Conservation (phyloP, 495 filamentous ascomycete genomes). For the Penicillium pancosmium region DNA sequence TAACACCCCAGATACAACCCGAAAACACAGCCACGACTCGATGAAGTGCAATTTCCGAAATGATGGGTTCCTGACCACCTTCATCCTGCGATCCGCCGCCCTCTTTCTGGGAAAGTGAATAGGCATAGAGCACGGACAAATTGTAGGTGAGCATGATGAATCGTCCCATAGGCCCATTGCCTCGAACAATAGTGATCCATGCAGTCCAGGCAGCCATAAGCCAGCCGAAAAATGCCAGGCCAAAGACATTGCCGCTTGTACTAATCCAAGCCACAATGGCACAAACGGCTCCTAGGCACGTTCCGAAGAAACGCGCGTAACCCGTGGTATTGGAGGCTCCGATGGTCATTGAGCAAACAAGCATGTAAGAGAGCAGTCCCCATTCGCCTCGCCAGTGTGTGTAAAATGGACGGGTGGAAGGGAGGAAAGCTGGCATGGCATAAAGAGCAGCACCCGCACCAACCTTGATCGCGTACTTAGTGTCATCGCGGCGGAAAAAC, state of each 20-base stretch:
- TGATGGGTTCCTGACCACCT: constrained; percentile 81
- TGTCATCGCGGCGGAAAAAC: constrained; percentile 66
- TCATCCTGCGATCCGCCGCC: constrained; percentile 73
- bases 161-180: constrained; percentile 86
- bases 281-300: constrained; percentile 75
- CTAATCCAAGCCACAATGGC: constrained; percentile 77
- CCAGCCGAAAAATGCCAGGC: constrained; percentile 78
- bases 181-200: constrained; percentile 82
- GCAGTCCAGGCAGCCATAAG: constrained; percentile 79
- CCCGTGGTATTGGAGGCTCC: constrained; percentile 93
- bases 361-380: constrained; percentile 96
- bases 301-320: constrained; percentile 83
- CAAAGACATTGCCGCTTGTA: constrained; percentile 69
- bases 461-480: constrained; percentile 87
- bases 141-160: constrained; percentile 97
- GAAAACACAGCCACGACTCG: constrained; percentile 84
- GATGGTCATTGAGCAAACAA: constrained; percentile 96
- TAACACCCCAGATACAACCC: constrained; percentile 89
- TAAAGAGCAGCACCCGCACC: constrained; percentile 85
- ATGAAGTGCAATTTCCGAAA: constrained; percentile 87
- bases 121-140: constrained; percentile 92
- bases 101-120: constrained; percentile 78
- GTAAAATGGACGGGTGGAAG: constrained; percentile 75
- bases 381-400: constrained; percentile 93
- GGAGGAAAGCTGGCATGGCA: constrained; percentile 83